phyloP scores from a whole-genome alignment of 805 yeast species.

The Metschnikowia corniflorae region DNA sequence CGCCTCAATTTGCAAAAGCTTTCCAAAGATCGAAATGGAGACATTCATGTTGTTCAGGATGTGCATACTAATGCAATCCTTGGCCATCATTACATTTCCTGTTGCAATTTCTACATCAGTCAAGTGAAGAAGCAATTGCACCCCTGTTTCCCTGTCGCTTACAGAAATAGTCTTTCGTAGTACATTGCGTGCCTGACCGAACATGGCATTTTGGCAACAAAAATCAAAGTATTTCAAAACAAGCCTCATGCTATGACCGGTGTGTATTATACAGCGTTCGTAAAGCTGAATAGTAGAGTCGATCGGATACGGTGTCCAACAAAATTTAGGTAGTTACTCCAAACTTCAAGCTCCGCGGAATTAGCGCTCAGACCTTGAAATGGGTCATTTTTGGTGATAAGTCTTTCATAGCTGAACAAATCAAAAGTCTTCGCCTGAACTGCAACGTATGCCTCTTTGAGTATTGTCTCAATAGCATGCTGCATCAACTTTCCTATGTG shows the following conservation, averaged over 20 bases:
- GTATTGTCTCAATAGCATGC: slow-evolving; percentile 42
- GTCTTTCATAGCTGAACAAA: slow-evolving; percentile 47
- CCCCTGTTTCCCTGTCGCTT: slow-evolving; percentile 18
- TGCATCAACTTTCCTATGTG: slow-evolving; percentile 31
- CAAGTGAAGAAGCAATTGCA: slow-evolving; percentile 36
- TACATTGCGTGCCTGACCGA: slow-evolving; percentile 36
- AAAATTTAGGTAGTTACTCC: slow-evolving; percentile 57
- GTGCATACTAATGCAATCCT: slow-evolving; percentile 29
- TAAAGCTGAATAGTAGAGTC: slow-evolving; percentile 32
- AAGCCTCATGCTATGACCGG: slow-evolving; percentile 43
- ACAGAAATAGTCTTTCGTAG: slow-evolving; percentile 33
- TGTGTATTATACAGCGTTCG: slow-evolving; percentile 46
- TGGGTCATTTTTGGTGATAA: slow-evolving; percentile 24
- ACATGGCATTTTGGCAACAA: slow-evolving; percentile 25
- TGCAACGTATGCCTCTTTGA: slow-evolving; percentile 51
- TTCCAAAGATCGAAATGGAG: slow-evolving; percentile 37
- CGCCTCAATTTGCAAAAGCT: slow-evolving; percentile 42
- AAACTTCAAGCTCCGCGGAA: slow-evolving; percentile 47
- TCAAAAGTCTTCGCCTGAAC: slow-evolving; percentile 53
- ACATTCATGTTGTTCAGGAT: slow-evolving; percentile 20
- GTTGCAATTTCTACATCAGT: slow-evolving; percentile 42
- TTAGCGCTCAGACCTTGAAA: slow-evolving; percentile 34
- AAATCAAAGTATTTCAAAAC: slow-evolving; percentile 52
- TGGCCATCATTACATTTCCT: slow-evolving; percentile 37
- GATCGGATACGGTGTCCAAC: slow-evolving; percentile 39